Evolutionary conservation across 345 rosid species (phyloP), one percentile per base, ranked within the genome.

Genomic region (Gossypium thurberi): DNA sequence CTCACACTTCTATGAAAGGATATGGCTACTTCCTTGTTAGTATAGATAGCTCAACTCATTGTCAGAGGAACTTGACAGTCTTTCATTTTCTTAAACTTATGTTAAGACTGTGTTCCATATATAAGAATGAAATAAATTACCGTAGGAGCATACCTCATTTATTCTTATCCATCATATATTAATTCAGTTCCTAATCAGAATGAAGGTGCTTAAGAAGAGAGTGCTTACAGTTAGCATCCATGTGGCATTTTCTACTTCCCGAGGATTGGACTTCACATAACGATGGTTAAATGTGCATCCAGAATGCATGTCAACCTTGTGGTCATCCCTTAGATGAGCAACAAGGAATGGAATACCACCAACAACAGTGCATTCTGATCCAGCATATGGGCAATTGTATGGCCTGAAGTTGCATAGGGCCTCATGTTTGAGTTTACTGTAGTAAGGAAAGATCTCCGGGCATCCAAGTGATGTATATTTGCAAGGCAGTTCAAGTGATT

Each of bases 261-360:
- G 94, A 18, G 98, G 97, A 87, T 94, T 94, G 67, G 97, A 94
- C 75, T 91, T 94, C 77, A 94, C 97, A 77, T 91, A 94, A 14
- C 96, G 98, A 81, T 91, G 97, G 83, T 94, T 94, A 82, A 94
- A 91, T 77, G 97, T 88, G 80, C 93, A 90, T 4, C 97, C 98
- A 51, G 97, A 91, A 79, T 91, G 97, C 97, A 94, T 94, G 82
- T 94, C 98, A 69, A 94, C 97, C 72, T 94, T 94, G 84, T 94
- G 98, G 69, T 91, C 97, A 77, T 94, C 97, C 78, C 97, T 84
- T 77, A 94, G 79, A 80, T 94, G 97, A 81, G 95, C 75, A 79
- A 94, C 97, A 61, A 94, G 86, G 84, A 82, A 90, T 13, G 97
- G 90, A 52, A 91, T 91, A 84, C 90, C 97, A 20, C 98, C 98